These are phyloP conservation scores for Penicillium steckii DNA, from an alignment of 495 filamentous ascomycete genomes.

Conservation along the genomic window DNA sequence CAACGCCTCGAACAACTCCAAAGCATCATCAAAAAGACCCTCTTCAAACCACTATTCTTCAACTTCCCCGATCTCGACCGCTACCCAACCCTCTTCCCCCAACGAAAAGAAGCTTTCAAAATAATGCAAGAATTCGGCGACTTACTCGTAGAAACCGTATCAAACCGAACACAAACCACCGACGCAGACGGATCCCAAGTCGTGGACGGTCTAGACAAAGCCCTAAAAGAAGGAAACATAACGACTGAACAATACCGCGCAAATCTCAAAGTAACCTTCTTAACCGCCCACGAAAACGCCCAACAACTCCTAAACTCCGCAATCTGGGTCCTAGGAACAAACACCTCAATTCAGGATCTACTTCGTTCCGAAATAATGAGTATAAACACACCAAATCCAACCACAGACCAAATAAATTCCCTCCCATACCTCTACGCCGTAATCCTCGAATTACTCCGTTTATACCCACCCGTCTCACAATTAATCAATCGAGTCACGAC, in stretches of 20 bases:
- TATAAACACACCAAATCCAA: not conserved
- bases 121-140: slow-evolving; percentile 33
- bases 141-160: slow-evolving; percentile 24
- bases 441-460: slow-evolving; percentile 38
- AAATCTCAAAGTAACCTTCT: slow-evolving; percentile 35
- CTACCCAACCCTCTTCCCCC: slow-evolving; percentile 24
- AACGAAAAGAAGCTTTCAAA: slow-evolving; percentile 21
- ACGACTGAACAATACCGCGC: slow-evolving; percentile 31
- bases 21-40: slow-evolving; percentile 28
- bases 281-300: slow-evolving; percentile 35
- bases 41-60: slow-evolving; percentile 41
- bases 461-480: slow-evolving; percentile 40
- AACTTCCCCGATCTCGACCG: slow-evolving; percentile 39
- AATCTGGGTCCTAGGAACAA: slow-evolving; percentile 30
- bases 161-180: not conserved
- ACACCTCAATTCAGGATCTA: slow-evolving; percentile 22
- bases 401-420: slow-evolving; percentile 22
- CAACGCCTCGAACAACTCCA: slow-evolving; percentile 28
- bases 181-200: slow-evolving; percentile 14
- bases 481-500: slow-evolving; percentile 32
- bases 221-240: slow-evolving; percentile 20
- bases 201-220: slow-evolving; percentile 23
- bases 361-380: slow-evolving; percentile 27
- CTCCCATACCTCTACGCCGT: slow-evolving; percentile 36
- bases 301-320: slow-evolving; percentile 32